Evolutionary conservation across 2,329 filamentous ascomycete species (phyloP).

Genomic region (Colletotrichum sidae): DNA sequence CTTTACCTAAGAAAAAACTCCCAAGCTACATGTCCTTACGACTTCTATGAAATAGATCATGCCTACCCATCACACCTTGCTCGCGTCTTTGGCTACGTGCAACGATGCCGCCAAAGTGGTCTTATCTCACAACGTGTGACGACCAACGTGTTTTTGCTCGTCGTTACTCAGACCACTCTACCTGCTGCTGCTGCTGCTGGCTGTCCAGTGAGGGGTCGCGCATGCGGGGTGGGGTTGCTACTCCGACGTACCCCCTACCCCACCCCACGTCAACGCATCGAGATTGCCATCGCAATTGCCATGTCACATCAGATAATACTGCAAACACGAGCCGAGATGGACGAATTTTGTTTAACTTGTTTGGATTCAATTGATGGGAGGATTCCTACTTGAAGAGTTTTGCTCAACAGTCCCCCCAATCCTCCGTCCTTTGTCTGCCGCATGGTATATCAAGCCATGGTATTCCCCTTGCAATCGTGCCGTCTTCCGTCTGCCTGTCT

Average conservation of each 20-base stretch:
- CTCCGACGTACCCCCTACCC: neutral
- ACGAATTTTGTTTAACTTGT: too few relatives aligned
- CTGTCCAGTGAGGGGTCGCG: slow-evolving; percentile 1
- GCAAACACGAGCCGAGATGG: too few relatives aligned
- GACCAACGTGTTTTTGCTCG: neutral
- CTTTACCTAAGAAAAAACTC: slow-evolving; percentile 33
- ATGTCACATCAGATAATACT: too few relatives aligned
- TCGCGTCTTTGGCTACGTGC: neutral
- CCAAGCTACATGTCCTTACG: slow-evolving; percentile 33
- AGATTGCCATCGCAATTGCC: too few relatives aligned
- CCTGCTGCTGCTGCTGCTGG: neutral
- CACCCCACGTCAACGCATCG: too few relatives aligned
- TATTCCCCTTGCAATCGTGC: too few relatives aligned
- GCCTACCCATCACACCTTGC: slow-evolving; percentile 26
- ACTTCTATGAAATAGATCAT: slow-evolving; percentile 37
- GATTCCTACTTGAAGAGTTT: too few relatives aligned
- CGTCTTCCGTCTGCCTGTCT: too few relatives aligned
- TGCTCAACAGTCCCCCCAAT: too few relatives aligned
- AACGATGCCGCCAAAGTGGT: neutral
- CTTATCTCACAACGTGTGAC: neutral
- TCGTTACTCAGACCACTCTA: slow-evolving; percentile 8
- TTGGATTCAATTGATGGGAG: too few relatives aligned
- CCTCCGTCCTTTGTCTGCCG: too few relatives aligned
- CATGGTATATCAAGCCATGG: too few relatives aligned
- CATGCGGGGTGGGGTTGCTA: neutral